phyloP scores from a whole-genome alignment of 164 flowering plant species.

The Vitis amurensis region DNA sequence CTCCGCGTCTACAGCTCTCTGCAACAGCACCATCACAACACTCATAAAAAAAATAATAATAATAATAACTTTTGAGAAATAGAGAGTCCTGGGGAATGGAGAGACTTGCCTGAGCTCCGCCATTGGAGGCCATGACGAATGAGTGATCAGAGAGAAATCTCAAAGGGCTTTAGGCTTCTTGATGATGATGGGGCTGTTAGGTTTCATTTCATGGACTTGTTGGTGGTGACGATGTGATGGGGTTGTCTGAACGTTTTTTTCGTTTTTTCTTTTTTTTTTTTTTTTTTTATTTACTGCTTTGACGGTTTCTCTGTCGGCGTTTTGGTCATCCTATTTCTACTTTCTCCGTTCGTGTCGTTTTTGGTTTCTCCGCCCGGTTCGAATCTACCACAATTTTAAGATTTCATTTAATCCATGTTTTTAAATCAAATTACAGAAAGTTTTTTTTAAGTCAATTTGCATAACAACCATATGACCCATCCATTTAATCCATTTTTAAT shows the following conservation, averaged over 20 bases:
- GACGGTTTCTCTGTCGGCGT: no score
- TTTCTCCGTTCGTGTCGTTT: no score
- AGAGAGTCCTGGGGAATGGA: neutral
- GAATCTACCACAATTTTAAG: no score
- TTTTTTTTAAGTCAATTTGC: no score
- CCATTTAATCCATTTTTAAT: no score
- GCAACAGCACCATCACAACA: slow-evolving; percentile 19
- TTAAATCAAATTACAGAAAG: no score
- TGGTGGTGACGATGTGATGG: neutral
- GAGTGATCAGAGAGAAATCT: neutral
- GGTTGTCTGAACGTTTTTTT: neutral
- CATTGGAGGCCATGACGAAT: slow-evolving; percentile 53
- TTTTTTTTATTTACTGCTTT: neutral
- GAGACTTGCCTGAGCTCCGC: slow-evolving; percentile 37
- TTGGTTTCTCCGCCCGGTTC: no score
- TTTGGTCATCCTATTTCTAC: no score
- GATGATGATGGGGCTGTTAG: neutral
- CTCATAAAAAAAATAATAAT: neutral
- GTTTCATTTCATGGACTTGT: neutral
- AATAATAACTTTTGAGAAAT: neutral
- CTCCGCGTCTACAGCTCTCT: slow-evolving; percentile 54
- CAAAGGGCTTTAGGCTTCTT: no score
- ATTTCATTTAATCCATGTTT: no score
- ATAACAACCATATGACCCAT: no score
- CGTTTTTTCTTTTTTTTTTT: neutral